Evolutionary conservation across 805 yeast species (phyloP).

Genomic region (Kregervanrija fluxuum): DNA sequence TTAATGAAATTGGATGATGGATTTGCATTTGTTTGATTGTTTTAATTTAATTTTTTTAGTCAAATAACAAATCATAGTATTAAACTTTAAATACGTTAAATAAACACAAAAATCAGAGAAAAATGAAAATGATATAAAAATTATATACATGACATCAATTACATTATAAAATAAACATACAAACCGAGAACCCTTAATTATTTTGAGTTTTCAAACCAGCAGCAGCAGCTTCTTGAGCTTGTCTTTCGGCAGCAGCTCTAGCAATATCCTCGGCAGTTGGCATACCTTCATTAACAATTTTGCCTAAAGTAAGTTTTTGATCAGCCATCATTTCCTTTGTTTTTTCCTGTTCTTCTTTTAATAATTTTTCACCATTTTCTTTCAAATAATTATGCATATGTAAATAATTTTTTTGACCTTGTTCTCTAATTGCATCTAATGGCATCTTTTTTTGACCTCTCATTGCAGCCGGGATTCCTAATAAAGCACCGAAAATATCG

Average conservation of each 20-base stretch:
- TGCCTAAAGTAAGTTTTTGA: slow-evolving; percentile 78
- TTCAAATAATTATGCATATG: slow-evolving; percentile 59
- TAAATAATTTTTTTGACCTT: slow-evolving; percentile 84
- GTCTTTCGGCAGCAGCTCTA: slow-evolving; percentile 25
- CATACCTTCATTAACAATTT: slow-evolving; percentile 75
- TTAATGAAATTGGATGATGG: no score
- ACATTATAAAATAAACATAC: background rate
- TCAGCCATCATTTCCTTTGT: slow-evolving; percentile 76
- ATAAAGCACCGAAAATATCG: slow-evolving; percentile 27
- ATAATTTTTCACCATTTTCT: slow-evolving; percentile 55
- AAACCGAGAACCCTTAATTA: background rate
- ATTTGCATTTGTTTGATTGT: no score
- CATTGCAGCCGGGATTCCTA: slow-evolving; percentile 51
- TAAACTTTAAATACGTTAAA: no score
- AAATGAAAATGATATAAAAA: no score
- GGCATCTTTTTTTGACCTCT: slow-evolving; percentile 60
- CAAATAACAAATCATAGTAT: no score
- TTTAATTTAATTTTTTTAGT: no score
- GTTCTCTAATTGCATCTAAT: slow-evolving; percentile 81
- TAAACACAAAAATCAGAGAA: no score
- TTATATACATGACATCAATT: no score
- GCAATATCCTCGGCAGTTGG: slow-evolving; percentile 65
- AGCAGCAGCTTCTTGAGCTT: background rate
- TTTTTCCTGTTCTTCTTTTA: slow-evolving; percentile 78
- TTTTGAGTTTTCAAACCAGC: background rate